Conservation (phyloP, 116 monocot species). For the Thalassia testudinum region DNA sequence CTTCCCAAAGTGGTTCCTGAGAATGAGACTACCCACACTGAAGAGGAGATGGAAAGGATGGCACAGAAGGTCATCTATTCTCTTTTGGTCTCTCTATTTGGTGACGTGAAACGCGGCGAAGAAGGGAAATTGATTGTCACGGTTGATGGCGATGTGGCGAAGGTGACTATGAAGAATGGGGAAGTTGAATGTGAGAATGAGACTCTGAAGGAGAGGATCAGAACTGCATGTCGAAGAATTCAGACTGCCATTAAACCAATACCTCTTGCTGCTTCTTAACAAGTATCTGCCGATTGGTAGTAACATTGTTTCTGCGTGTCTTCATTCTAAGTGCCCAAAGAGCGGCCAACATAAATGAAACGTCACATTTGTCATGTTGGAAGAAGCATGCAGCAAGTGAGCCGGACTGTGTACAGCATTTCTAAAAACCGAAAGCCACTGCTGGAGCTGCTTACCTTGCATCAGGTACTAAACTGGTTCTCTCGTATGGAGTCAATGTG, state of each 20-base stretch:
- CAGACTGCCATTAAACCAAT: constrained; percentile 70
- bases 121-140: constrained; percentile 69
- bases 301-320: too few species aligned
- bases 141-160: constrained; percentile 68
- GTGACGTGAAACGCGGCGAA: constrained; percentile 77
- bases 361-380: too few species aligned
- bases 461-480: too few species aligned
- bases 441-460: too few species aligned
- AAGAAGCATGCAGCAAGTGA: too few species aligned
- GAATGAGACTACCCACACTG: constrained; percentile 30
- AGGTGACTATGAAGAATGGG: constrained; percentile 43
- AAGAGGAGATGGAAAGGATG: constrained; percentile 69
- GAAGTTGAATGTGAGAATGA: constrained; percentile 78
- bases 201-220: constrained; percentile 63
- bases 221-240: constrained; percentile 57
- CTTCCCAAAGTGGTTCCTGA: constrained; percentile 52
- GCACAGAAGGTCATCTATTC: constrained; percentile 57
- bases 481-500: too few species aligned
- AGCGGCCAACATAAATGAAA: too few species aligned
- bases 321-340: too few species aligned
- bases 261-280: constrained; percentile 35
- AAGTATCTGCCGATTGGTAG: neutral
- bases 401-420: too few species aligned
- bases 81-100: constrained; percentile 67
- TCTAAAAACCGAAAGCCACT: too few species aligned